Percentiles rank a stretch among this genome's conserved stretches.
These are phyloP conservation scores for Aureobasidium musti DNA, from an alignment of 2,329 filamentous ascomycete genomes.

Conservation along the genomic window DNA sequence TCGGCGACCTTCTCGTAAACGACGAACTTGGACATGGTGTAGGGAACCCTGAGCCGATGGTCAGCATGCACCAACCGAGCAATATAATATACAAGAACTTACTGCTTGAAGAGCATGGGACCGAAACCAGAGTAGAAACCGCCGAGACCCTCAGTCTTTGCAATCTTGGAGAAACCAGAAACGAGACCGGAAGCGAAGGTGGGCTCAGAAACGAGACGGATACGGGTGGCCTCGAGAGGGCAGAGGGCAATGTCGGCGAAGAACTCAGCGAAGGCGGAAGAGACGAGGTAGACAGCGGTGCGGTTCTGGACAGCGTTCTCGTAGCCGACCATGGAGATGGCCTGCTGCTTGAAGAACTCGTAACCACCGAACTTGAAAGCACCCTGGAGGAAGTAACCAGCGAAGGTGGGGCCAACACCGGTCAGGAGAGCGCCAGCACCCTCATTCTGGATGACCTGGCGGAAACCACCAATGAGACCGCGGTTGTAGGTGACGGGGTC, in stretches of 20 bases:
- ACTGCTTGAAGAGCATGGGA: conserved; percentile 81
- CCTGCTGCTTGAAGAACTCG: conserved; percentile 94
- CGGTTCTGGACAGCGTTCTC: conserved; percentile 76
- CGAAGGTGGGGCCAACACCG: conserved; percentile 79
- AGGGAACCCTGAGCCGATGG: conserved; percentile 66
- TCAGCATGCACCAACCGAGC: neutral
- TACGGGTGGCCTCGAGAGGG: conserved; percentile 90
- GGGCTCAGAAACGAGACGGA: conserved; percentile 86
- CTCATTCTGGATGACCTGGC: conserved; percentile 79
- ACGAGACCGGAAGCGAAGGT: conserved; percentile 80
- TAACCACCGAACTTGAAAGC: conserved; percentile 94
- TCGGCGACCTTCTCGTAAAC: conserved; percentile 88
- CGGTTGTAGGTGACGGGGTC: conserved; percentile 87
- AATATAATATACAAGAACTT: conserved; percentile 32
- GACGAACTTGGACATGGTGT: conserved; percentile 95
- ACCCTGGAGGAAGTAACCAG: conserved; percentile 92
- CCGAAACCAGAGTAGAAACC: conserved; percentile 93
- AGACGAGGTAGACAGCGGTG: conserved; percentile 75
- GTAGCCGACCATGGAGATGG: conserved; percentile 75
- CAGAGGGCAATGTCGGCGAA: conserved; percentile 79
- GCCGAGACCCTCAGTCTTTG: conserved; percentile 77
- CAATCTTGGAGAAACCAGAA: conserved; percentile 79
- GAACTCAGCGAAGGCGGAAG: conserved; percentile 63
- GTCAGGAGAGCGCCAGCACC: conserved; percentile 84
- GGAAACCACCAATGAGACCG: conserved; percentile 83